phyloP scores from a whole-genome alignment of 805 yeast genomes.

The Wickerhamiella domercqiae region DNA sequence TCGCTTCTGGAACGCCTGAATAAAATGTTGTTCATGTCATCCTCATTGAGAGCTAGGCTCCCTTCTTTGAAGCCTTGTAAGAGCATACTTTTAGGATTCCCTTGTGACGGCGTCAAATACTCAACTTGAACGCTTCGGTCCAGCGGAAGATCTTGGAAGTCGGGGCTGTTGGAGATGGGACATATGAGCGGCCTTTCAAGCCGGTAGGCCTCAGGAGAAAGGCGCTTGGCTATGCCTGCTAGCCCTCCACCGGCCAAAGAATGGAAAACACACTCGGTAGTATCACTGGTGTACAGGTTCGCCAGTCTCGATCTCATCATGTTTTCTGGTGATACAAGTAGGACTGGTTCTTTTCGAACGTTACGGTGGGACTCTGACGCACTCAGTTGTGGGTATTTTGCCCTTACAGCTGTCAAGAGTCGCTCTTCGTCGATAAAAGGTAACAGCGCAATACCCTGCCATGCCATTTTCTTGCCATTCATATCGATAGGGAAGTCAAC shows the following conservation, averaged over 20 bases:
- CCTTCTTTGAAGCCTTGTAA: constrained; percentile 64
- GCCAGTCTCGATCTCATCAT: constrained; percentile 30
- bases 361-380: constrained; percentile 66
- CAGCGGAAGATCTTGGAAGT: constrained; percentile 32
- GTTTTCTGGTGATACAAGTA: constrained; percentile 53
- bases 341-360: constrained; percentile 50
- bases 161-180: constrained; percentile 30
- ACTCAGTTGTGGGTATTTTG: constrained; percentile 43
- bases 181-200: constrained; percentile 23
- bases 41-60: constrained; percentile 42
- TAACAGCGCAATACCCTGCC: constrained; percentile 94
- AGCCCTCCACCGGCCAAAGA: constrained; percentile 21
- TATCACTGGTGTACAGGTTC: constrained; percentile 27
- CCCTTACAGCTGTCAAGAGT: constrained; percentile 54
- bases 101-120: constrained; percentile 46
- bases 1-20: constrained; percentile 21
- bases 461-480: constrained; percentile 89
- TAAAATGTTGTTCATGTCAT: constrained; percentile 47
- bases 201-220: constrained; percentile 22
- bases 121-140: constrained; percentile 30
- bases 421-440: constrained; percentile 80
- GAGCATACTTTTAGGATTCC: constrained; percentile 61
- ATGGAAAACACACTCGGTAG: constrained; percentile 12
- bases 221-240: constrained; percentile 21
- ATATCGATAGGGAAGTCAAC: constrained; percentile 73